A percentile compares a stretch with the other conserved stretches of the same genome.
phyloP scores from a whole-genome alignment of 306 rosid species.

The apple (Malus domestica) region DNA sequence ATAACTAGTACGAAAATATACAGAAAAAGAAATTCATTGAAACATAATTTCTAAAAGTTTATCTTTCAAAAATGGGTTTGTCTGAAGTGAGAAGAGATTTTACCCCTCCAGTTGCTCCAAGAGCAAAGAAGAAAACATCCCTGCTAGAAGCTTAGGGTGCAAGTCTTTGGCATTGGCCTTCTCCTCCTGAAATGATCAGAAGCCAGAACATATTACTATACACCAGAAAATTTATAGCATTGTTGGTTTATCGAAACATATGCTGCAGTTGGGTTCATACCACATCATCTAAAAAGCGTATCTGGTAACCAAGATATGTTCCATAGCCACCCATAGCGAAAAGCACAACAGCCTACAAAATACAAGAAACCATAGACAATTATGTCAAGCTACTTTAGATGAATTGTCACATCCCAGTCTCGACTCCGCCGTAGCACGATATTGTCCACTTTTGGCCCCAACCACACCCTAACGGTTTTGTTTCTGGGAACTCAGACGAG shows the following conservation, averaged over 20 bases:
- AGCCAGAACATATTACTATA: background rate
- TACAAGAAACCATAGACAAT: background rate
- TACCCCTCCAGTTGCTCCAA: constrained; percentile 90
- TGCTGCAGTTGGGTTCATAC: constrained; percentile 21
- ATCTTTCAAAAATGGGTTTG: constrained; percentile 84
- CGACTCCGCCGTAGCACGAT: no score
- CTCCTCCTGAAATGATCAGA: constrained; percentile 51
- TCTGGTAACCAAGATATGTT: constrained; percentile 80
- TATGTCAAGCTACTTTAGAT: background rate
- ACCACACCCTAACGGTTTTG: no score
- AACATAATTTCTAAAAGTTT: background rate
- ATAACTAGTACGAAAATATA: no score
- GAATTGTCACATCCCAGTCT: no score
- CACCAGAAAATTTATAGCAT: no score
- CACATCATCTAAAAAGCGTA: constrained; percentile 63
- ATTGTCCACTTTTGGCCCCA: no score
- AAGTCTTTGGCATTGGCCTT: constrained; percentile 88
- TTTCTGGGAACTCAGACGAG: no score
- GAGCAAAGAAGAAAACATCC: constrained; percentile 95
- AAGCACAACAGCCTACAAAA: constrained; percentile 74
- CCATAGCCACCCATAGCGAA: constrained; percentile 99
- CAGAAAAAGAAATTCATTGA: background rate
- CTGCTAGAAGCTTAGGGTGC: constrained; percentile 90
- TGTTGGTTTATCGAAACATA: background rate
- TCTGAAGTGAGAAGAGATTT: constrained; percentile 81